A percentile compares a stretch with the other conserved stretches of the same genome.
These are phyloP conservation scores for Austropuccinia psidii DNA, from an alignment of 1,284 basidiomycete genomes.

Conservation along the genomic window DNA sequence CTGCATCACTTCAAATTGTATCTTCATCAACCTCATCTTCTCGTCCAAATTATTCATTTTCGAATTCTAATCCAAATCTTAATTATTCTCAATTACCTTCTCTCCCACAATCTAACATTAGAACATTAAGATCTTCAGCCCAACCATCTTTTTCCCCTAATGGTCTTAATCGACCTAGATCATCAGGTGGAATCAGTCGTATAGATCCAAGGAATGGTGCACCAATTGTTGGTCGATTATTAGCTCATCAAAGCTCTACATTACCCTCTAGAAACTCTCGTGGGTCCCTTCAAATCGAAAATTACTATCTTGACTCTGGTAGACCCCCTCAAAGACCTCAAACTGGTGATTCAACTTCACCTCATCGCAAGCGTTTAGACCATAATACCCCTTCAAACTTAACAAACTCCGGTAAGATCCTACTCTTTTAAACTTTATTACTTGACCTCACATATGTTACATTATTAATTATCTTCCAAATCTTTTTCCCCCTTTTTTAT, in stretches of 20 bases:
- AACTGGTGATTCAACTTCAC: conserved; percentile 14
- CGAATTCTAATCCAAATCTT: no score
- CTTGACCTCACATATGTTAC: neutral
- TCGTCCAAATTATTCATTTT: conserved; percentile 6
- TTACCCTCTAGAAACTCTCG: neutral
- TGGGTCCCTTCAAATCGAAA: conserved; percentile 14
- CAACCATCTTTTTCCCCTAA: neutral
- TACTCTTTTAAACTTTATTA: neutral
- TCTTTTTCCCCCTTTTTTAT: neutral
- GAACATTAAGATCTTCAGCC: conserved; percentile 8
- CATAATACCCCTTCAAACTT: no score
- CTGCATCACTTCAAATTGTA: neutral
- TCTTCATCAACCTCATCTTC: neutral
- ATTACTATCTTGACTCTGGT: conserved; percentile 12
- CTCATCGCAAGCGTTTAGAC: neutral
- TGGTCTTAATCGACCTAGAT: neutral
- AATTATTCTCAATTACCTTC: no score
- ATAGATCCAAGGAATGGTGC: neutral
- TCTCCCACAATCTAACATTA: conserved; percentile 4
- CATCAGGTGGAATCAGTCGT: neutral
- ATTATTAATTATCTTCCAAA: neutral
- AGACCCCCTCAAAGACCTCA: conserved; percentile 15
- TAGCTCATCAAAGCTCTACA: neutral
- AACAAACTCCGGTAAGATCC: no score
- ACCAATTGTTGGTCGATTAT: neutral